phyloP scores from a whole-genome alignment of 805 yeast genomes.

The Kregervanrija pseudodelftensis region DNA sequence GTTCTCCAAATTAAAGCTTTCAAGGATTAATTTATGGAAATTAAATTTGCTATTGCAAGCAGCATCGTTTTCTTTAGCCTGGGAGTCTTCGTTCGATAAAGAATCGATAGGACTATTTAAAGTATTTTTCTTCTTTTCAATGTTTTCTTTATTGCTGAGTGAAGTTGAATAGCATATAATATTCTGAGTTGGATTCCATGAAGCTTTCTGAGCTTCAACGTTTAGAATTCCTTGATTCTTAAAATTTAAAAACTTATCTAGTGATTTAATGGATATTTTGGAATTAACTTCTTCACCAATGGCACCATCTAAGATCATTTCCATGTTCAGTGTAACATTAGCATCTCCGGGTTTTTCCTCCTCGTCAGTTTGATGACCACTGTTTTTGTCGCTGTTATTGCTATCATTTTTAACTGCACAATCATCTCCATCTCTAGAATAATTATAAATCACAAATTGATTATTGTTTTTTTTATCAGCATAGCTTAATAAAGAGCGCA shows the following conservation, averaged over 20 bases:
- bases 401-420: background rate
- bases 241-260: constrained; percentile 6
- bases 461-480: constrained; percentile 19
- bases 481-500: constrained; percentile 18
- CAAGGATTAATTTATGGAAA: constrained; percentile 14
- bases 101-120: too few relatives aligned
- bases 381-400: background rate
- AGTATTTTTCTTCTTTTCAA: too few relatives aligned
- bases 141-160: too few relatives aligned
- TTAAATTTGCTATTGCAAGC: constrained; percentile 8
- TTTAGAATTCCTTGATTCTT: constrained; percentile 5
- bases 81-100: too few relatives aligned
- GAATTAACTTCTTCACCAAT: constrained; percentile 1
- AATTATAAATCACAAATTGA: constrained; percentile 15
- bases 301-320: background rate
- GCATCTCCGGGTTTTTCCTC: background rate
- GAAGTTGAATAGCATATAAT: too few relatives aligned
- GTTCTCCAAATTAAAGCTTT: constrained; percentile 10
- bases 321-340: background rate
- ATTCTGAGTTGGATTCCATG: background rate
- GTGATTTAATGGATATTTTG: constrained; percentile 1
- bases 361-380: background rate
- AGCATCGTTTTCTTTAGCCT: background rate
- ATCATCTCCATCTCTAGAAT: constrained; percentile 1
- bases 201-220: constrained; percentile 8